Base-by-base conservation (phyloP, 2,329 filamentous ascomycete species). In the Ophiostoma himal-ulmi region DNA sequence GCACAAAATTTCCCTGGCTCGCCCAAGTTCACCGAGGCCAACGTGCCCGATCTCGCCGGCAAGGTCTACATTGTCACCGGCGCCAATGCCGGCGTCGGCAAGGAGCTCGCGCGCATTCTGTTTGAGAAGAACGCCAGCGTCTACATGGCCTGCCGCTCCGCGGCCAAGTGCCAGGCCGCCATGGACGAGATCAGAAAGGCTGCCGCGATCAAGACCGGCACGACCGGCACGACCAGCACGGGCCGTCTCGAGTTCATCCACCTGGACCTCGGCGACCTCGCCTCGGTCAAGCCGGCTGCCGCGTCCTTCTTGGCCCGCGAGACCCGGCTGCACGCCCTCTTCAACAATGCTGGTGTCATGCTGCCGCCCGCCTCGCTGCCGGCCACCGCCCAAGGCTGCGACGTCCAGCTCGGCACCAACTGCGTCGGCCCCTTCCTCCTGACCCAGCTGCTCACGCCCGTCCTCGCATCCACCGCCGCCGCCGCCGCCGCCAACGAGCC, bases 81-180 rank as follows among this genome's bases (percentile, higher is more conserved):
- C 13, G 72, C 75, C 62, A 77, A 76, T 68, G 74, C 73, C 3
- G 76, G 76, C 81, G 78, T 85, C 13, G 85, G 84, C 30, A 79
- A 80, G 67, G 82, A 85, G 73, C 78, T 86, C 8, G 77, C 77
- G 37, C 81, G 80, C 62, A 80, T 87, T 5, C 79, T 88, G 14
- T 87, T 86, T 75, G 73, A 76, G 3, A 80, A 79, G 36, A 82
- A 84, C 68, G 84, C 78, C 69, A 84, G 78, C 13, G 81, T 87
- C 54, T 87, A 85, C 75, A 75, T 86, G 67, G 83, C 83, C 3
- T 81, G 80, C 3, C 83, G 84, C 57, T 81, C 79, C 3, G 73
- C 77, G 60, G 74, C 78, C 20, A 83, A 83, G 73, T 81, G 78
- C 44, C 74, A 78, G 3, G 70, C 72, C 0, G 82, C 82, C 30